Base-by-base conservation (phyloP, 139 green algal species). In the Micractinium sp. region DNA sequence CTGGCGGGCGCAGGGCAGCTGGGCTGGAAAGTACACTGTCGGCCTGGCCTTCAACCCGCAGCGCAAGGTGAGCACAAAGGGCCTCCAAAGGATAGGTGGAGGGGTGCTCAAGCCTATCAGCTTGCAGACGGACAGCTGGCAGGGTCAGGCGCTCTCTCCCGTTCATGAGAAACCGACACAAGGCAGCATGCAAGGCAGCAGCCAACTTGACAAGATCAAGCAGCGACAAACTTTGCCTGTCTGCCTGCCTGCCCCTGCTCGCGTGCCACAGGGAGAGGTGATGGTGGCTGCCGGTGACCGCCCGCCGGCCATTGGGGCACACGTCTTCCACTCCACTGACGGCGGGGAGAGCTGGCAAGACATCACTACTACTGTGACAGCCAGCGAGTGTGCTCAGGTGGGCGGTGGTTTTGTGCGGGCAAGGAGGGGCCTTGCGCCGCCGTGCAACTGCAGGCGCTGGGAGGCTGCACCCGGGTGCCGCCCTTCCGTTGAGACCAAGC, bases 11-110 rank as follows among this genome's bases (percentile, higher is more conserved):
- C 71, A 74, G 41, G 67, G 61, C 82, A 69, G 33, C 71, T 88
- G 85, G 85, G 33, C 36, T 61, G 83, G 83, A 31, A 67, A 67
- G 33, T 87, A 87, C 83, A 87, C 83, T 2, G 71, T 87, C 12
- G 83, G 83, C 5, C 83, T 87, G 27, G 66, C 83, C 4, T 81
- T 79, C 38, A 80, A 80, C 67, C 83, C 83, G 0, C 20, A 83
- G 85, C 85, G 71, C 31, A 13, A 74, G 83, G 67, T 63, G 36
- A 3, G 39, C 16, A 25, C 69, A 1, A 80, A 33, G 63, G n/a
- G n/a, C 3, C 61, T 36, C 18, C n/a, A 87, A 31, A 4, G n/a
- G 29, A n/a, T 53, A 15, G 3, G 41, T 38, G 41, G 19, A 69
- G 5, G 79, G 12, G 39, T 39, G 23, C 29, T 47, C 25, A 12